A percentile compares a stretch with the other conserved stretches of the same genome.
phyloP scores from a whole-genome alignment of 2,329 filamentous ascomycete genomes.

The Fusarium drepaniforme region DNA sequence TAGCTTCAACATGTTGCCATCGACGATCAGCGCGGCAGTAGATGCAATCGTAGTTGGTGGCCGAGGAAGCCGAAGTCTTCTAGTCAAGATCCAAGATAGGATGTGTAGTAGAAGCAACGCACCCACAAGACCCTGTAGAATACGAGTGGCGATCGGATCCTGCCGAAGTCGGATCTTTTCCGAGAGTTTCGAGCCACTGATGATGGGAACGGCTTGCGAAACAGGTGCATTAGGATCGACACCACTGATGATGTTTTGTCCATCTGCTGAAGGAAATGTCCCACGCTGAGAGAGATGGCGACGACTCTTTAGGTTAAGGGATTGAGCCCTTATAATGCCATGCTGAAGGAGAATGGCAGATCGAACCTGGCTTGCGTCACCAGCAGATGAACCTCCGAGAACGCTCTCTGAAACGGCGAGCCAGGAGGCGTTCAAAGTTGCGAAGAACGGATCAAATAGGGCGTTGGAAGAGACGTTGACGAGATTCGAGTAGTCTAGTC shows the following conservation, averaged over 20 bases:
- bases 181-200: slow-evolving; percentile 29
- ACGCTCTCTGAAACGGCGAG: slow-evolving; percentile 45
- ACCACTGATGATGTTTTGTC: slow-evolving; percentile 38
- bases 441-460: slow-evolving; percentile 52
- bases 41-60: slow-evolving; percentile 52
- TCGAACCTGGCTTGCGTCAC: slow-evolving; percentile 36
- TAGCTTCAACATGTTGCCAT: slow-evolving; percentile 51
- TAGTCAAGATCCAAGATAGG: slow-evolving; percentile 45
- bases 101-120: slow-evolving; percentile 44
- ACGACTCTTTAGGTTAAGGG: slow-evolving; percentile 46
- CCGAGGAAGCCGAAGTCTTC: slow-evolving; percentile 45
- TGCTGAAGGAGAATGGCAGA: slow-evolving; percentile 52
- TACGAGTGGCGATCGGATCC: slow-evolving; percentile 48
- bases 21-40: slow-evolving; percentile 51
- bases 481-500: slow-evolving; percentile 47
- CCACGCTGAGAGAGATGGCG: slow-evolving; percentile 33
- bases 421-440: slow-evolving; percentile 48
- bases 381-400: slow-evolving; percentile 37
- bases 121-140: slow-evolving; percentile 49
- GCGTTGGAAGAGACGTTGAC: slow-evolving; percentile 42
- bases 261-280: slow-evolving; percentile 34
- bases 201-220: slow-evolving; percentile 40
- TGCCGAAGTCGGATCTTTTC: slow-evolving; percentile 42
- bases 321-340: slow-evolving; percentile 51
- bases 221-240: slow-evolving; percentile 36